Evolutionary conservation across 2,329 filamentous ascomycete genomes (phyloP), one percentile per base, ranked within the genome.

Genomic region (Thielaviopsis cerberus): DNA sequence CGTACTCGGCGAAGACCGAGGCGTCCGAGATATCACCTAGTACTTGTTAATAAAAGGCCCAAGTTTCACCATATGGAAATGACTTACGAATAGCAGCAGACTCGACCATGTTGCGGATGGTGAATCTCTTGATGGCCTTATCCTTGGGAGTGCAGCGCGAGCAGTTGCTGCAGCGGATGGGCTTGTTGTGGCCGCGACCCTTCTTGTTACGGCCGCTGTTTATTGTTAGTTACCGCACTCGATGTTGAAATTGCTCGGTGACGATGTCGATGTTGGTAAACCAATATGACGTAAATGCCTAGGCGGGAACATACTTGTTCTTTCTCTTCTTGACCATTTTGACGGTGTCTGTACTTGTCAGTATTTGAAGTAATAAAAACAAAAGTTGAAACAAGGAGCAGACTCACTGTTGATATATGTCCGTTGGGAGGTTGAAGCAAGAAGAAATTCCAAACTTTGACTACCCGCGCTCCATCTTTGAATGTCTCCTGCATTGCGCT

Each of bases 51-150:
- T 17, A 45, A 24, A 27, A n/a, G n/a, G n/a, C n/a, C n/a, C n/a
- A n/a, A 26, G n/a, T 50, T 24, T 41, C n/a, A 55, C 25, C n/a
- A 17, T 20, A 6, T 23, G 8, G 13, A 15, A 7, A 13, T 17
- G 41, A 88, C 90, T 71, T 90, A 97, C 94, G 92, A 75, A 98
- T 97, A 72, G 92, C 92, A 72, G 94, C 92, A 71, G 90, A 96
- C 80, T 98, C 92, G 67, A 98, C 92, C 92, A 98, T 98, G 86
- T 98, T 97, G 76, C 92, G 86, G 82, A 98, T 82, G 79, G 92
- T 98, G 83, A 98, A 98, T 79, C 92, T 84, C 89, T 98, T 98
- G 83, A 98, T 97, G 68, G 94, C 92, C 88, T 98, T 98, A 73
- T 98, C 92, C 86, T 98, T 98, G 75, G 90, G 90, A 62, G 87